phyloP scores from a whole-genome alignment of 345 rosid genomes.

The Kandelia obovata region DNA sequence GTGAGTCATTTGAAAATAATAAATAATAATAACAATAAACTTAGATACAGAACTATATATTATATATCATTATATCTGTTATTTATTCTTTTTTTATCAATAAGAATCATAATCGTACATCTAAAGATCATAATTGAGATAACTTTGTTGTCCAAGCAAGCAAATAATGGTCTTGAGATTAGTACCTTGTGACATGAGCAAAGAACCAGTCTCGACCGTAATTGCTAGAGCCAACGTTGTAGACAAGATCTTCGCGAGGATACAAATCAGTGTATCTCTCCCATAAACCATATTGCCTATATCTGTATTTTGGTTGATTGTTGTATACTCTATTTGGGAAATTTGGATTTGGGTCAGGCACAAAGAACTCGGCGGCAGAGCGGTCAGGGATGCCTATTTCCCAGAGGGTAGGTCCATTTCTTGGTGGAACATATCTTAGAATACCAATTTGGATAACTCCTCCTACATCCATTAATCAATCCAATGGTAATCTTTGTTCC shows the following conservation, averaged over 20 bases:
- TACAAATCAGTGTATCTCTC: slow-evolving; percentile 18
- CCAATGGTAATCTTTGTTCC: background rate
- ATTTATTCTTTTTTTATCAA: no score
- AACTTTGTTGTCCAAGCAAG: no score
- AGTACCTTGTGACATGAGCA: slow-evolving; percentile 75
- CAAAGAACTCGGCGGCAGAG: slow-evolving; percentile 62
- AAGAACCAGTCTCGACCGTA: slow-evolving; percentile 54
- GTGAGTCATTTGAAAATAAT: no score
- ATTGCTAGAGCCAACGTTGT: slow-evolving; percentile 11
- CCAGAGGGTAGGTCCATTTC: slow-evolving; percentile 77
- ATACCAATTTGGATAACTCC: slow-evolving; percentile 33
- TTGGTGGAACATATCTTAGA: slow-evolving; percentile 50
- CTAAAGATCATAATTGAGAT: no score
- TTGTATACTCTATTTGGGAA: slow-evolving; percentile 40
- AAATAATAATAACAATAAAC: no score
- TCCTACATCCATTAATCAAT: slow-evolving; percentile 34
- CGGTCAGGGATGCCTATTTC: slow-evolving; percentile 82
- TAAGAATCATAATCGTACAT: no score
- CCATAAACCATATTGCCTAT: slow-evolving; percentile 29
- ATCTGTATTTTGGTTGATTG: slow-evolving; percentile 20
- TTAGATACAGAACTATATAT: no score
- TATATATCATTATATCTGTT: no score
- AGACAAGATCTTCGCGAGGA: slow-evolving; percentile 16
- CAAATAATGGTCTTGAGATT: background rate
- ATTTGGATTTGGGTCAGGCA: slow-evolving; percentile 61